Percentiles rank a stretch among this genome's conserved stretches.
These are phyloP conservation scores for Cyberlindnera amylophila DNA, from an alignment of 805 yeast genomes.

Conservation along the genomic window DNA sequence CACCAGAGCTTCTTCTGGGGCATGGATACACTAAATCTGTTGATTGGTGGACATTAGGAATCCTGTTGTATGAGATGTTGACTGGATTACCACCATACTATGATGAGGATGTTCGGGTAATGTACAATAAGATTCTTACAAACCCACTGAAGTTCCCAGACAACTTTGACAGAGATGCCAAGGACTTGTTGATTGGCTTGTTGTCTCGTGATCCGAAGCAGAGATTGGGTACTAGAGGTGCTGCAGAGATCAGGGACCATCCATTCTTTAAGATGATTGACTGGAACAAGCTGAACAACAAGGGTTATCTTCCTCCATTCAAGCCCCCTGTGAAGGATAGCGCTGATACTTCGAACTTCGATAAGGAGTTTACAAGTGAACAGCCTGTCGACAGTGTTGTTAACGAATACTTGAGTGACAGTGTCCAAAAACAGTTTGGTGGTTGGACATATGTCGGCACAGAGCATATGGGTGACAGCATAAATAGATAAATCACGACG, in stretches of 20 bases:
- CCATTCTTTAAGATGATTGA: conserved; percentile 85
- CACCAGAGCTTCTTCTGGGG: conserved; percentile 88
- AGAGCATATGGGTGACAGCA: conserved; percentile 38
- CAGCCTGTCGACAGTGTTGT: conserved; percentile 94
- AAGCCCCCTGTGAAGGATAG: conserved; percentile 86
- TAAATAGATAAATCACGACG: background rate
- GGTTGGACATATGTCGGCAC: conserved; percentile 96
- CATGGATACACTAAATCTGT: conserved; percentile 94
- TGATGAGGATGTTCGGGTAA: conserved; percentile 86
- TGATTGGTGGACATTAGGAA: conserved; percentile 99
- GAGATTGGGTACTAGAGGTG: conserved; percentile 76
- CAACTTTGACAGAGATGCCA: conserved; percentile 82
- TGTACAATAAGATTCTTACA: conserved; percentile 91
- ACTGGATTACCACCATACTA: conserved; percentile 97
- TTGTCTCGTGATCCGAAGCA: conserved; percentile 81
- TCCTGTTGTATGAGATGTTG: conserved; percentile 89
- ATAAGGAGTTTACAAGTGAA: conserved; percentile 86
- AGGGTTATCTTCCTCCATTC: conserved; percentile 92
- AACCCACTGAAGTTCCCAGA: conserved; percentile 88
- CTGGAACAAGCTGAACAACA: conserved; percentile 78
- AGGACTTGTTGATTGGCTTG: conserved; percentile 69
- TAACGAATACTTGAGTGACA: conserved; percentile 84
- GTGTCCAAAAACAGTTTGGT: conserved; percentile 97
- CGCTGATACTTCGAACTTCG: conserved; percentile 90
- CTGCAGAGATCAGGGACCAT: conserved; percentile 79